Percentiles rank a stretch among this genome's conserved stretches.
These are phyloP conservation scores for Chaetomium fimeti DNA, from an alignment of 495 filamentous ascomycete species.

Conservation along the genomic window DNA sequence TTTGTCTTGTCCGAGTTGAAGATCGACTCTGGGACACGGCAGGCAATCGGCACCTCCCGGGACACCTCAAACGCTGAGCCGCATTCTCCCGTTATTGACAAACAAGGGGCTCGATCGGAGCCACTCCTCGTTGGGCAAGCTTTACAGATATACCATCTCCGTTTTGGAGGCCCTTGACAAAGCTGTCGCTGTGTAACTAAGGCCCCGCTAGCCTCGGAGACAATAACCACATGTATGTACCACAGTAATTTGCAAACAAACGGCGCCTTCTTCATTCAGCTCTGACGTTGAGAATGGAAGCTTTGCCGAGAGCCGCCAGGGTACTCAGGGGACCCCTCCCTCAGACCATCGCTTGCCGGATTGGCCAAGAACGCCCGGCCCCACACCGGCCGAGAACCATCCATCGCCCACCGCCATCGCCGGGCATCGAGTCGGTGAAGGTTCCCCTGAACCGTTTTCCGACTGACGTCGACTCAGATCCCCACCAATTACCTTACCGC, in stretches of 20 bases:
- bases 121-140: not conserved
- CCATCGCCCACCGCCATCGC: not conserved
- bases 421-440: conserved; percentile 8
- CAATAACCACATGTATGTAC: not conserved
- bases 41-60: not conserved
- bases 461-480: not conserved
- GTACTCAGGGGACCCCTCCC: not conserved
- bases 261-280: not conserved
- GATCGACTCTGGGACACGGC: not conserved
- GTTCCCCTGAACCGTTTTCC: not conserved
- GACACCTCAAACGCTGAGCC: conserved; percentile 4
- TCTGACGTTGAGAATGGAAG: not conserved
- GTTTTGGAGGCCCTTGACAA: not conserved
- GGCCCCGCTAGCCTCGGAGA: not conserved
- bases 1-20: conserved; percentile 7
- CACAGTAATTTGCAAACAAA: not conserved
- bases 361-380: conserved; percentile 6
- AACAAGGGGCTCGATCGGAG: not conserved
- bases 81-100: not conserved
- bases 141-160: not conserved
- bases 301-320: not conserved
- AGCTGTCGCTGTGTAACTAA: not conserved
- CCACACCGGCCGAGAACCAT: conserved; percentile 15
- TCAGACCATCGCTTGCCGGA: not conserved
- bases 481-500: not conserved